Base-by-base conservation (phyloP, 2,329 filamentous ascomycete species). In the Fusarium anthophilum region DNA sequence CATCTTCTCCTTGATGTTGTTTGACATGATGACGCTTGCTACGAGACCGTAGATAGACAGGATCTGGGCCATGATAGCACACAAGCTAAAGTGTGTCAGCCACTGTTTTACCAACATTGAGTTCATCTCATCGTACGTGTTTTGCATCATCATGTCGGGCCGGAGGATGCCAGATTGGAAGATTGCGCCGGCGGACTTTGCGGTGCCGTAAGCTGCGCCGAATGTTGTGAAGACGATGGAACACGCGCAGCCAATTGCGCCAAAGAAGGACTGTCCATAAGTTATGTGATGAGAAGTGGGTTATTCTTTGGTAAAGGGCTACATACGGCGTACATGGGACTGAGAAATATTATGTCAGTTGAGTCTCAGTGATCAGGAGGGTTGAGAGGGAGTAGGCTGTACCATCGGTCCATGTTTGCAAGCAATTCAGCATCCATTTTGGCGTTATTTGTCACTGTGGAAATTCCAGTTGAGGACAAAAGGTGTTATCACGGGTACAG, bases 221-320 rank as follows among this genome's bases (percentile, higher is more conserved):
- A 88, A 79, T 78, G 86, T 87, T 75, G 86, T 86, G 81, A 88
- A 86, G 78, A 87, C 82, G 67, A 88, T 88, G 79, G 87, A 83
- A 45, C 81, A 80, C 37, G 80, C 76, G 74, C 83, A 84, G 59
- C 83, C 83, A 69, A 85, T 79, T 50, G 83, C 83, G 43, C 84
- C 83, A 72, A 85, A 84, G 76, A 84, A 84, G 77, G 83, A 82
- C 83, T 84, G 32, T 12, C 4, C 17, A 44, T 8, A 4, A 8
- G 10, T 30, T 48, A 18, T 18, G 28, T 8, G 32, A 26, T 58
- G 41, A 60, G 64, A 51, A 32, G 13, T 10, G 26, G 39, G 3
- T 22, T 18, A 22, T 26, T 11, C 15, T 15, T 37, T 12, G 35
- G n/a, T 38, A 11, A 18, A 18, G 32, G 22, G 51, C 39, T 56